phyloP scores from a whole-genome alignment of 2,329 filamentous ascomycete genomes.

The Colletotrichum sp. region DNA sequence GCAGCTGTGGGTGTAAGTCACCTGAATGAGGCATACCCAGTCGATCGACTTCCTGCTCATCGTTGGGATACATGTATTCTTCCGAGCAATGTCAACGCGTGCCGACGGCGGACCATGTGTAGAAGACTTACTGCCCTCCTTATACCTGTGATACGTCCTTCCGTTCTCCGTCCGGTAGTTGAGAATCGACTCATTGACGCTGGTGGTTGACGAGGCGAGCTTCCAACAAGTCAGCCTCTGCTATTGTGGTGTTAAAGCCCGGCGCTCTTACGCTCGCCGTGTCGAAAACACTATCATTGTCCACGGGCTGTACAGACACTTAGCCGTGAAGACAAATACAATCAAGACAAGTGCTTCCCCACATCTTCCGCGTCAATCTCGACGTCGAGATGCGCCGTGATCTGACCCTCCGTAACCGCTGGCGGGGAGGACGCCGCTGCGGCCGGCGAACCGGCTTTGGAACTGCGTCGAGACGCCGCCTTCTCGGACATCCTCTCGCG shows the following conservation, averaged over 20 bases:
- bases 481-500: background rate
- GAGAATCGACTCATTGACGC: slow-evolving; percentile 34
- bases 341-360: background rate
- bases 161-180: slow-evolving; percentile 1
- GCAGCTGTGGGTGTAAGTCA: background rate
- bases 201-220: slow-evolving; percentile 26
- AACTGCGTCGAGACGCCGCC: background rate
- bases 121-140: background rate
- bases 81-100: background rate
- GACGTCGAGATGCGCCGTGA: background rate
- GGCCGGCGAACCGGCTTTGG: background rate
- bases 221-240: background rate
- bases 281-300: background rate
- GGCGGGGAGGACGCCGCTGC: background rate
- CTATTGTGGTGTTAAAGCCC: background rate
- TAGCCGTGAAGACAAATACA: background rate
- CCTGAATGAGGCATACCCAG: background rate
- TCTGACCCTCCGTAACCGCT: background rate
- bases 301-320: background rate
- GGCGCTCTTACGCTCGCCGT: background rate
- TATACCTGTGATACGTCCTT: slow-evolving; percentile 23
- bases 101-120: background rate
- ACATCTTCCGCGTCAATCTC: background rate
- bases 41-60: background rate
- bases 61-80: background rate